Percentiles rank a stretch among this genome's conserved stretches.
These are phyloP conservation scores for Biscogniauxia marginata DNA, from an alignment of 2,329 filamentous ascomycete species.

Conservation along the genomic window DNA sequence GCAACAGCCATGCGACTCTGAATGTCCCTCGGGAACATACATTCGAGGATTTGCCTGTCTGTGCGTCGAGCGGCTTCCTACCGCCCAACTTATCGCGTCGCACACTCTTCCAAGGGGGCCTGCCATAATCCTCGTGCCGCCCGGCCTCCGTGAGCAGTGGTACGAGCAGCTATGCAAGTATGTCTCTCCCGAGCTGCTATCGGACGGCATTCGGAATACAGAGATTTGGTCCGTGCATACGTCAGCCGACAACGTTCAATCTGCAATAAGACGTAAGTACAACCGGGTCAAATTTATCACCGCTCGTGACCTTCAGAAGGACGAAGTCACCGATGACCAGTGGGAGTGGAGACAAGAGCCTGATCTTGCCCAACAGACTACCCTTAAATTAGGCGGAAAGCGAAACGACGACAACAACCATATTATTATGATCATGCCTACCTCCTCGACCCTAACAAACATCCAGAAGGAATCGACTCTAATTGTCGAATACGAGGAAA, in stretches of 20 bases:
- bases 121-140: neutral
- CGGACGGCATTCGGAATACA: neutral
- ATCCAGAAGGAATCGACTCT: conserved; percentile 1
- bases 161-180: neutral
- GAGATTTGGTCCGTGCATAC: neutral
- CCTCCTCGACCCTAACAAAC: neutral
- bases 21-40: neutral
- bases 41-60: neutral
- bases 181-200: neutral
- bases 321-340: neutral
- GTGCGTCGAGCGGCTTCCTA: neutral
- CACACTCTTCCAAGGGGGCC: neutral
- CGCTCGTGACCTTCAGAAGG: neutral
- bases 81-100: neutral
- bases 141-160: neutral
- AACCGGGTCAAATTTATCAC: neutral
- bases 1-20: neutral
- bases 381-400: neutral
- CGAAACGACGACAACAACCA: neutral
- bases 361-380: neutral
- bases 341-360: neutral
- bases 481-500: neutral
- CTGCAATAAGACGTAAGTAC: neutral
- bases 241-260: neutral
- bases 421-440: conserved; percentile 3